A percentile compares a stretch with the other conserved stretches of the same genome.
Evolutionary conservation across 2,329 filamentous ascomycete genomes (phyloP).

Genomic region (Sporothrix humicola): DNA sequence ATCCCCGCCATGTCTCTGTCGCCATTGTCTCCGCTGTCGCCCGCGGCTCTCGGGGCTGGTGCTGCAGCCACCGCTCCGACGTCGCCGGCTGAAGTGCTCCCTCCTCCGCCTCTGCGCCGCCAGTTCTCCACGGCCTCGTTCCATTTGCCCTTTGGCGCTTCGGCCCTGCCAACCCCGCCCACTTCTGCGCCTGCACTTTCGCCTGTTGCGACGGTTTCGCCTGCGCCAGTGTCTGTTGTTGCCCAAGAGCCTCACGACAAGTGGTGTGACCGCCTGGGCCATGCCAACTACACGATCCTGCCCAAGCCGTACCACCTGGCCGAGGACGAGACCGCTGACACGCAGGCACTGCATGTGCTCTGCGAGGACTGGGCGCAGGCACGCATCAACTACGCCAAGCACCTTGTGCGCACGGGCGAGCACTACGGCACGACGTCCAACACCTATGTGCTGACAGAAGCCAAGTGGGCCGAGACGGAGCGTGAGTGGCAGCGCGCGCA

Average conservation of each 20-base stretch:
- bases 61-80: constrained; percentile 18
- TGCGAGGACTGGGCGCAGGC: constrained; percentile 83
- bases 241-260: constrained; percentile 70
- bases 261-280: constrained; percentile 85
- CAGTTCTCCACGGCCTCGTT: constrained; percentile 81
- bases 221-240: constrained; percentile 55
- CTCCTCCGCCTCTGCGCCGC: constrained; percentile 76
- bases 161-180: constrained; percentile 41
- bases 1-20: constrained; percentile 32
- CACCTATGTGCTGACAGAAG: constrained; percentile 81
- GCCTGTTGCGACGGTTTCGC: constrained; percentile 48
- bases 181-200: constrained; percentile 34
- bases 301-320: constrained; percentile 77
- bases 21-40: not conserved
- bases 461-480: constrained; percentile 87
- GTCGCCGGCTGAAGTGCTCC: constrained; percentile 39
- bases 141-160: constrained; percentile 54
- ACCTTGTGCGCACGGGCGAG: constrained; percentile 84
- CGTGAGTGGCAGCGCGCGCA: constrained; percentile 73
- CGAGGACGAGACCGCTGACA: constrained; percentile 52
- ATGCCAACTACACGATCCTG: constrained; percentile 89
- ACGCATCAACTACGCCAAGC: constrained; percentile 84
- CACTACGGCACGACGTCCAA: constrained; percentile 91
- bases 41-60: constrained; percentile 1
- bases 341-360: constrained; percentile 65